Base-by-base conservation (phyloP, 176 grass and related monocot genomes). In the Eremochloa ophiuroides region DNA sequence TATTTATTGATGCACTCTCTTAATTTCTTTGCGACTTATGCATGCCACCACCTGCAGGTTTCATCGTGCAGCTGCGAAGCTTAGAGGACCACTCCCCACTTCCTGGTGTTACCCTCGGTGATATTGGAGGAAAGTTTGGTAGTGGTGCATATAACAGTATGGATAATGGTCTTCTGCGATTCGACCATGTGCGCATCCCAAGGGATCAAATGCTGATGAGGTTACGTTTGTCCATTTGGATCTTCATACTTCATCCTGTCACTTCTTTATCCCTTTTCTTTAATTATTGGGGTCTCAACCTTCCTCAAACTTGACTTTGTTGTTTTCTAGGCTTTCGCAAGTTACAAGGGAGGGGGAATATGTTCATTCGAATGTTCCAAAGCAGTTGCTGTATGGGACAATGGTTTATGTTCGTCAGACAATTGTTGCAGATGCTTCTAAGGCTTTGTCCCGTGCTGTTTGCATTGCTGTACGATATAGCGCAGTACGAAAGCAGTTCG, bases 181-280 rank as follows among this genome's bases (percentile, higher is more conserved):
- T 98, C 80, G 88, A 98, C 50, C 90, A 98, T 80, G 95, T 98
- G 64, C 86, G 95, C 81, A 98, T 98, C 41, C 92, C 95, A 71
- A 92, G 88, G 84, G 85, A 99, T 82, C 96, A 99, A 87, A 88
- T 99, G 96, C 51, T 99, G 79, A 99, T 99, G 96, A 91, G 91
- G 91, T n/a, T n/a, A n/a, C n/a, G n/a, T 93, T 63, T 80, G 64
- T 85, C 10, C 27, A 50, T 18, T n/a, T 64, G 5, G 10, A 53
- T 72, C 78, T 34, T 43, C 44, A 55, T 66, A 25, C 59, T 51
- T 2, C 27, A 17, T 71, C 59, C 13, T 10, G 4, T 3, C 18
- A 16, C 16, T 79, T n/a, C n/a, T n/a, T 39, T 53, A 22, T 41
- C 26, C 38, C 73, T 25, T 64, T 74, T 22, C 56, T 71, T 58